Evolutionary conservation across 164 flowering plant species (phyloP), one percentile per base, ranked within the genome.

Genomic region (Warburgia ugandensis): DNA sequence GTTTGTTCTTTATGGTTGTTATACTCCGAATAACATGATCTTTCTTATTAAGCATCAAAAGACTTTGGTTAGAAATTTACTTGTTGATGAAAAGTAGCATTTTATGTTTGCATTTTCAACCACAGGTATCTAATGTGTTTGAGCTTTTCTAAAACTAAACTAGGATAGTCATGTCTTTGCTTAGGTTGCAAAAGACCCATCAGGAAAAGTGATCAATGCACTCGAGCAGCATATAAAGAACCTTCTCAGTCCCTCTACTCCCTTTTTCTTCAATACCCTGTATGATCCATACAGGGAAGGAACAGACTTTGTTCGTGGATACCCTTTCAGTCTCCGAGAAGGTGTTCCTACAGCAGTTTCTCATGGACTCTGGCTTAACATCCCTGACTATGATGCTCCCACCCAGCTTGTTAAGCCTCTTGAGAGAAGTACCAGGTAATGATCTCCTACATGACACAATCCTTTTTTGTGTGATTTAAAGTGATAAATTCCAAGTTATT

Each of bases 341-440:
- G 82, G 82, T 32, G 79, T 38, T 1, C 69, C 73, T 9, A 77
- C 82, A 4, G 78, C 75, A 19, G 59, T 74, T 5, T 72, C 79
- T 22, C 77, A 75, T 51, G 80, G 80, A 0, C 62, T 75, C 23
- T 72, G 79, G 79, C 77, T 77, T 66, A 75, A 75, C 67, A 75
- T 77, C 48, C 83, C 83, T 32, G 79, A 77, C 59, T 77, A 77
- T 36, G 83, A 77, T 33, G 83, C 83, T 8, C 83, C 83, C 5
- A 77, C 83, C 21, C 83, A 77, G 64, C 79, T 77, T 30, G 81
- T 77, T 57, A 77, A 77, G 69, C 81, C 81, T n/a, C 78, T 39
- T 4, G 81, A 77, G 55, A 67, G 78, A 29, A 77, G 74, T 69
- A 64, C n/a, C n/a, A n/a, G n/a, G n/a, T n/a, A n/a, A 39, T 39